Evolutionary conservation across 1,284 basidiomycete species (phyloP), one percentile per base, ranked within the genome.

Genomic region (Marasmius sp.): DNA sequence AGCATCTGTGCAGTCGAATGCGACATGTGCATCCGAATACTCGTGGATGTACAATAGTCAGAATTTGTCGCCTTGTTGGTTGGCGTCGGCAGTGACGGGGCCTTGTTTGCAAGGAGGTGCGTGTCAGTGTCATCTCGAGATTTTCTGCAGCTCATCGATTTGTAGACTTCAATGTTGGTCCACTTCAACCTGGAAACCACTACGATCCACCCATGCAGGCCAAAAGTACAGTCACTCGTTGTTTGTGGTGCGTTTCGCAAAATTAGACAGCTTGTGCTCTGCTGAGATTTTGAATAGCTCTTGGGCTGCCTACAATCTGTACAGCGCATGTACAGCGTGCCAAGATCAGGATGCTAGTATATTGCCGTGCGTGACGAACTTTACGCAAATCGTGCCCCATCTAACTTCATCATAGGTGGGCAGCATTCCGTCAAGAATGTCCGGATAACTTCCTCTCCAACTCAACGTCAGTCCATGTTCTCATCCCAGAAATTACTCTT

Each of bases 221-320:
- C 38, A 50, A 50, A 6, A 12, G 37, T 33, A 48, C 49, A 22
- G 43, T 45, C 6, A 58, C 57, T 41, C 34, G 27, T 27, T 61
- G 60, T 36, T 36, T 33, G 20, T 61, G 60, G 60, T 61, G 39
- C 22, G 56, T 41, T 9, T 36, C n/a, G 18, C 18, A 7, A 20
- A 34, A 36, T 36, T 14, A 37, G 8, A 22, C 22, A 11, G 48
- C 16, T 53, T 1, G n/a, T 47, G 45, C 27, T 54, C 18, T 37
- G 22, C 43, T 47, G 3, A 53, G 4, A 6, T 11, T 38, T 38
- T 2, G 9, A 18, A 10, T 33, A 36, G 41, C 38, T 55, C 52
- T 18, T 61, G 60, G 60, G 60, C 60, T 37, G 60, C 60, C 18
- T 61, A 61, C 56, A 61, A 61, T 10, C 39, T 61, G 6, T 61